A percentile compares a stretch with the other conserved stretches of the same genome.
Conservation (phyloP, 2,329 filamentous ascomycete genomes). For the Neoarthrinium moseri region DNA sequence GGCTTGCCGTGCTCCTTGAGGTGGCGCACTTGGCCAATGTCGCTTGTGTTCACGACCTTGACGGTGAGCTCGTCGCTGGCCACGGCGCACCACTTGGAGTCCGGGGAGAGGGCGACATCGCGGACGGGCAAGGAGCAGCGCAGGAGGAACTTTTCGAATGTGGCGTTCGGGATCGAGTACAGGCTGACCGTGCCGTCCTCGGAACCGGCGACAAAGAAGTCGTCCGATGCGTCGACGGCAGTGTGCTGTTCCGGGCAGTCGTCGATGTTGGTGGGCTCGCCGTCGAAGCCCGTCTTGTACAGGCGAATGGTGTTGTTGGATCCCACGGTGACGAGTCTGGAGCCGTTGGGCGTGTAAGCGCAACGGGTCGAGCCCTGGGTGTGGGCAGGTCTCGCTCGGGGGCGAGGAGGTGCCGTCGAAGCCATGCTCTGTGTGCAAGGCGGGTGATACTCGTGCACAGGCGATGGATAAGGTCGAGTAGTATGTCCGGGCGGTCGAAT, state of each 20-base stretch:
- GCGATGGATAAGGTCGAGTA: too few species aligned
- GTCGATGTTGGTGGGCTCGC: conserved; percentile 89
- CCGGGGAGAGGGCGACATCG: conserved; percentile 78
- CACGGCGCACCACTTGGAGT: conserved; percentile 86
- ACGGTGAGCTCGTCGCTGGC: conserved; percentile 95
- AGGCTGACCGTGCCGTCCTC: conserved; percentile 96
- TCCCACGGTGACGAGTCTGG: conserved; percentile 84
- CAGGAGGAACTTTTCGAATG: conserved; percentile 78
- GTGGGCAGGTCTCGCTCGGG: conserved; percentile 69
- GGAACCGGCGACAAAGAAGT: conserved; percentile 84
- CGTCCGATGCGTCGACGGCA: conserved; percentile 71
- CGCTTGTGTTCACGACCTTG: conserved; percentile 80
- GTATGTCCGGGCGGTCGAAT: too few species aligned
- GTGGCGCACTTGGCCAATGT: conserved; percentile 73
- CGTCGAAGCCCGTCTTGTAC: conserved; percentile 87
- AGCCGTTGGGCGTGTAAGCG: conserved; percentile 85
- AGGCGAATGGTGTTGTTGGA: conserved; percentile 92
- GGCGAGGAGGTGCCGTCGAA: conserved; percentile 42
- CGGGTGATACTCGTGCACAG: too few species aligned
- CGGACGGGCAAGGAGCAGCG: conserved; percentile 83
- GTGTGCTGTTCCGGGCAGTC: conserved; percentile 86
- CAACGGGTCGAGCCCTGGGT: conserved; percentile 84
- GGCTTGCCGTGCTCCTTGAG: conserved; percentile 81
- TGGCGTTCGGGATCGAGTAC: conserved; percentile 74
- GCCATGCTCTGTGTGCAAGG: conserved; percentile 32